These are phyloP conservation scores for Letharia columbiana DNA, from an alignment of 495 filamentous ascomycete species.

Conservation along the genomic window DNA sequence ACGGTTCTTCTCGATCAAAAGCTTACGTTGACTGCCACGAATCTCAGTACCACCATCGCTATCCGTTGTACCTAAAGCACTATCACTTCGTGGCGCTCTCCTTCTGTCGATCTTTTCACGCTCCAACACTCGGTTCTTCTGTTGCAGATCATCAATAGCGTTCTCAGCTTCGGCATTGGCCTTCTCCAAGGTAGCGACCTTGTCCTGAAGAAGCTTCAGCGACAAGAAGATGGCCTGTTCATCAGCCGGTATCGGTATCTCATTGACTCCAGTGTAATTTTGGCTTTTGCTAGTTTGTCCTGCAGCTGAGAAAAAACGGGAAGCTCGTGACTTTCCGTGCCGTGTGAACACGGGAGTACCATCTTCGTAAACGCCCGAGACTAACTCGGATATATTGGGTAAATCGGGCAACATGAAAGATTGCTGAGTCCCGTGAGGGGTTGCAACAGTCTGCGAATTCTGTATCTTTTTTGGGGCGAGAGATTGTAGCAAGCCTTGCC, in stretches of 20 bases:
- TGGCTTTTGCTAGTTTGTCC: conserved; percentile 2
- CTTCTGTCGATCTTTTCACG: conserved; percentile 38
- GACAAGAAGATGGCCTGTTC: conserved; percentile 63
- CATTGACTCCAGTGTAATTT: conserved; percentile 30
- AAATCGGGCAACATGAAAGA: conserved; percentile 61
- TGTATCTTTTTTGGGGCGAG: conserved; percentile 10
- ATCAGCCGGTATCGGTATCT: conserved; percentile 58
- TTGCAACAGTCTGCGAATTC: conserved; percentile 5
- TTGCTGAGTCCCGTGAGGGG: conserved; percentile 34
- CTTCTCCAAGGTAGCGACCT: conserved; percentile 52
- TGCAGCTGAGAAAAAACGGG: conserved; percentile 46
- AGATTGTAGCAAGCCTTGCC: conserved; percentile 13
- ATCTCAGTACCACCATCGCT: conserved; percentile 35
- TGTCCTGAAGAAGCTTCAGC: conserved; percentile 57
- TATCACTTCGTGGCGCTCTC: conserved; percentile 38
- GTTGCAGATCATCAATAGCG: conserved; percentile 45
- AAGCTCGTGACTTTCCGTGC: conserved; percentile 41
- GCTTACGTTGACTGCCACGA: conserved; percentile 30
- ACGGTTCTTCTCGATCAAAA: conserved; percentile 47
- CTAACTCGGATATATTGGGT: conserved; percentile 62
- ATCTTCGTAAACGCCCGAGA: conserved; percentile 59
- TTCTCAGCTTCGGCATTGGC: conserved; percentile 50
- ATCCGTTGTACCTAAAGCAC: conserved; percentile 32
- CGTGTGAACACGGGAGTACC: conserved; percentile 55
- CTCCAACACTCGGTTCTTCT: conserved; percentile 49